These are phyloP conservation scores for Psilocybe subaeruginosa DNA, from an alignment of 768 basidiomycete species.

Conservation along the genomic window DNA sequence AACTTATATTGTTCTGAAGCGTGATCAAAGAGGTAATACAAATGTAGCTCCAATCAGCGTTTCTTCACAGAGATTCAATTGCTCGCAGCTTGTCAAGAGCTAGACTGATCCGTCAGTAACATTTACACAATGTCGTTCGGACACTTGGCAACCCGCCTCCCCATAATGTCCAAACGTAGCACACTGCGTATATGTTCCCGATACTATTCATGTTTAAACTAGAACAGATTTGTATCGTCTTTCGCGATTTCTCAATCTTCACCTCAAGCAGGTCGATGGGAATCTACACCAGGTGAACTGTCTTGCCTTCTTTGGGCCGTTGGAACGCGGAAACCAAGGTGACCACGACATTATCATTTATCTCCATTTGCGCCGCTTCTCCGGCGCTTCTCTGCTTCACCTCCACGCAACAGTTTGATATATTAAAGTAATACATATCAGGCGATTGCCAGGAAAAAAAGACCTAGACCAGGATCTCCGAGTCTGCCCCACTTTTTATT, in stretches of 20 bases:
- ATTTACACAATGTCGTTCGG: not conserved
- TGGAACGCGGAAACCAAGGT: slow-evolving; percentile 10
- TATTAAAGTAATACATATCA: not conserved
- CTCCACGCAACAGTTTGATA: not conserved
- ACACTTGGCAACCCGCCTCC: not conserved
- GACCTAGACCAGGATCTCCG: not conserved
- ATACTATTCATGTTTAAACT: too few species aligned
- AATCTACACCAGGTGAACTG: not conserved
- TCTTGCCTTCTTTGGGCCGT: not conserved
- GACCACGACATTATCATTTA: slow-evolving; percentile 5
- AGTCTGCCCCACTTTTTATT: not conserved
- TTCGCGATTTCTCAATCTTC: not conserved
- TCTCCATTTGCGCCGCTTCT: slow-evolving; percentile 14
- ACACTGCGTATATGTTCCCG: not conserved
- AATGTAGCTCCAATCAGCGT: too few species aligned
- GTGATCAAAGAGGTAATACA: too few species aligned
- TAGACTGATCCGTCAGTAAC: slow-evolving; percentile 5
- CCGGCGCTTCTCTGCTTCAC: slow-evolving; percentile 9
- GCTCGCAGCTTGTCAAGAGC: not conserved
- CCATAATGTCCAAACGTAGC: not conserved
- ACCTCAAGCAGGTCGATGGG: not conserved
- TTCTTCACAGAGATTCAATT: too few species aligned
- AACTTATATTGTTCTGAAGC: too few species aligned
- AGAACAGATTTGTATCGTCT: too few species aligned
- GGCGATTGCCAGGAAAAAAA: not conserved